Evolutionary conservation across 257 asterid genomes (phyloP).

Genomic region (Lantana camara): DNA sequence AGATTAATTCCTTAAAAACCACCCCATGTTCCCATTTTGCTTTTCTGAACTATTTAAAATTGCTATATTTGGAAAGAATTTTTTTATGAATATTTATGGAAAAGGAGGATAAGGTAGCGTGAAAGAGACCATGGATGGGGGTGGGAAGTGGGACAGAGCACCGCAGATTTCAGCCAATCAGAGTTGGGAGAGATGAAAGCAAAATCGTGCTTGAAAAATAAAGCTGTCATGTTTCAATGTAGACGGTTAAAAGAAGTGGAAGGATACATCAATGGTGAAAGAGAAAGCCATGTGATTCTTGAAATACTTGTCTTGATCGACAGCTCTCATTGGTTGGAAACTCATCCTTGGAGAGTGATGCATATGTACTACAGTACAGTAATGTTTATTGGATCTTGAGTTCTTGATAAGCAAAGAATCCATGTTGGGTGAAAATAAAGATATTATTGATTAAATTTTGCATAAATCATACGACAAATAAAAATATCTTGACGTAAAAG

Average conservation of each 20-base stretch:
- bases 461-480: no score
- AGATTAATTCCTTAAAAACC: slow-evolving; percentile 1
- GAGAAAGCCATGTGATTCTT: slow-evolving; percentile 24
- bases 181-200: slow-evolving; percentile 37
- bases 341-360: not conserved
- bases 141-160: slow-evolving; percentile 44
- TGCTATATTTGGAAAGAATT: slow-evolving; percentile 44
- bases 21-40: not conserved
- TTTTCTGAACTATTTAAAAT: slow-evolving; percentile 7
- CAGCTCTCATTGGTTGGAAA: slow-evolving; percentile 22
- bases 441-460: no score
- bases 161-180: slow-evolving; percentile 56
- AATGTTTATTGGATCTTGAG: not conserved
- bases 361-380: not conserved
- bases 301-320: not conserved
- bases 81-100: slow-evolving; percentile 27
- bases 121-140: slow-evolving; percentile 44
- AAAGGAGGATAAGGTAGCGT: slow-evolving; percentile 54
- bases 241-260: slow-evolving; percentile 24
- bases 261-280: not conserved
- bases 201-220: slow-evolving; percentile 14
- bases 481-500: no score
- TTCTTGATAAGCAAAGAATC: not conserved
- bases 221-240: slow-evolving; percentile 14
- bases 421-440: not conserved